These are phyloP conservation scores for Allium fistulosum DNA, from an alignment of 106 monocot species.

Conservation along the genomic window DNA sequence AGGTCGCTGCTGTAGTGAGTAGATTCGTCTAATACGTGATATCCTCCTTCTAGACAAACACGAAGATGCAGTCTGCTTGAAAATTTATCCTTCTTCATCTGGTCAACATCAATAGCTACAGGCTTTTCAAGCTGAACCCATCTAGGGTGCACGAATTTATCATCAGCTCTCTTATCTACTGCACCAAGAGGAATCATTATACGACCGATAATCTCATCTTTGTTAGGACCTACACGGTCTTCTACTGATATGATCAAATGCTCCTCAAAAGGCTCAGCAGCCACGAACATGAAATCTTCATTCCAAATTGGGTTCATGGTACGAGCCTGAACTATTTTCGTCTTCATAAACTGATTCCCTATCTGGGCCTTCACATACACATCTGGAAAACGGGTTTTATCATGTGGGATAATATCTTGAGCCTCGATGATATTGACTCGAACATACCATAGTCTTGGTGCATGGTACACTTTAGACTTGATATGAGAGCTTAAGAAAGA, in stretches of 20 bases:
- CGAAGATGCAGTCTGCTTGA: constrained; percentile 28
- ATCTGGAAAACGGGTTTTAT: constrained; percentile 21
- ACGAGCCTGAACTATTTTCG: constrained; percentile 27
- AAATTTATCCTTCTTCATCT: constrained; percentile 32
- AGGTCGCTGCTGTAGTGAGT: constrained; percentile 38
- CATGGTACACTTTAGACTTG: constrained; percentile 34
- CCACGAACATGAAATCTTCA: constrained; percentile 27
- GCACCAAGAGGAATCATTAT: constrained; percentile 18
- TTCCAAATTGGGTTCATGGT: constrained; percentile 37
- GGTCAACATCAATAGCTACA: constrained; percentile 24
- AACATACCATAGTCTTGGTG: constrained; percentile 28
- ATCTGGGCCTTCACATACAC: constrained; percentile 28
- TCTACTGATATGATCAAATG: constrained; percentile 21
- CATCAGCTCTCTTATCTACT: constrained; percentile 29
- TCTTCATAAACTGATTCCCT: constrained; percentile 27
- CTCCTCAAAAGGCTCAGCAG: constrained; percentile 25
- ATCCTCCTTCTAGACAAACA: constrained; percentile 33
- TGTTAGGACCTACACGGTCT: constrained; percentile 31
- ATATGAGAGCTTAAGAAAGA: constrained; percentile 18
- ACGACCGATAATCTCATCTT: constrained; percentile 28
- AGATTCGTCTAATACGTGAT: constrained; percentile 36
- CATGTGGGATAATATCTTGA: constrained; percentile 9
- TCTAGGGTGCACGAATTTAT: constrained; percentile 19
- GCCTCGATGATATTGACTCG: constrained; percentile 22
- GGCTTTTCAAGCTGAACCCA: constrained; percentile 30